phyloP scores from a whole-genome alignment of 371 early-diverging fungal species.

The Lichtheimia ramosa region DNA sequence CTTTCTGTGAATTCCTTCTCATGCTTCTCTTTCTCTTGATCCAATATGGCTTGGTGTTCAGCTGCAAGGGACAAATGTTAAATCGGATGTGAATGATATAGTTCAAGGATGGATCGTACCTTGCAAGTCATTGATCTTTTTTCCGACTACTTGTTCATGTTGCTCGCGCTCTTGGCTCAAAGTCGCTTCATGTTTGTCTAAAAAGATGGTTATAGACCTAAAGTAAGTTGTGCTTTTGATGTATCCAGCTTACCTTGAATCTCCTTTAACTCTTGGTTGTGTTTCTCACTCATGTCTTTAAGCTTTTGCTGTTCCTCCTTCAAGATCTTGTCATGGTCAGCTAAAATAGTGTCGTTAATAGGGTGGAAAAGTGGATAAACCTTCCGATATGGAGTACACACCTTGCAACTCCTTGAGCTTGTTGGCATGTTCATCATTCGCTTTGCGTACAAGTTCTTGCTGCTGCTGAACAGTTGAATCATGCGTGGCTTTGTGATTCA shows the following conservation, averaged over 20 bases:
- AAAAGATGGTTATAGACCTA: not conserved
- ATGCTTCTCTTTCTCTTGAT: not conserved
- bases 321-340: not conserved
- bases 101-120: no score
- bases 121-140: no score
- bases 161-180: no score
- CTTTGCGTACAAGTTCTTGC: not conserved
- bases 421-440: not conserved
- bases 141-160: no score
- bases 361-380: not conserved
- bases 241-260: not conserved
- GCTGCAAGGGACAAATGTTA: not conserved
- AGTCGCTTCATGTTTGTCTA: not conserved
- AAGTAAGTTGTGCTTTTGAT: not conserved
- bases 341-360: not conserved
- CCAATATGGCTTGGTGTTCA: not conserved
- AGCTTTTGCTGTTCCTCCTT: not conserved
- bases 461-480: not conserved
- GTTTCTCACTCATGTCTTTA: not conserved
- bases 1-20: not conserved
- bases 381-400: not conserved
- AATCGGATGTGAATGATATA: no score
- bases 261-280: not conserved
- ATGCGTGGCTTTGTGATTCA: not conserved
- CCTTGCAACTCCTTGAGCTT: not conserved